Evolutionary conservation across 805 yeast species (phyloP), one percentile per base, ranked within the genome.

Genomic region (Wickerhamomyces sydowiorum): DNA sequence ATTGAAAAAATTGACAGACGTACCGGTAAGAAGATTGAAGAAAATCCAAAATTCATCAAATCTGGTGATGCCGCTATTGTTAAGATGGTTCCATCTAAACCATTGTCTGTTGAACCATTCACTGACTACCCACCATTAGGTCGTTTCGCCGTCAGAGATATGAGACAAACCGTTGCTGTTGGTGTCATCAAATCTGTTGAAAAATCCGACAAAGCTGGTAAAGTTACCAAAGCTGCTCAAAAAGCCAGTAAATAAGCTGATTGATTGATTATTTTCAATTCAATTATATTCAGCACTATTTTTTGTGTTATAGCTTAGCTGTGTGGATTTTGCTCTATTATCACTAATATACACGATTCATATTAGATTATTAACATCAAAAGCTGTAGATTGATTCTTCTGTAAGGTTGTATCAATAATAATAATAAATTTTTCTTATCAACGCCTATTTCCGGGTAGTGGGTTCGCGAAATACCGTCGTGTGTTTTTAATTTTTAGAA

Each of bases 161-260:
- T 89, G 97, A 86, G 97, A 86, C 96, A 89, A 78, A 90, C 97
- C 64, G 97, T 90, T 65, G 97, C 97, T 70, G 97, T 90, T 71
- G 96, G 96, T 90, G 97, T 90, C 70, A 86, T 89, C 91, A 89
- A 89, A 84, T 73, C 88, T 54, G 96, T 88, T 62, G 95, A 78
- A 66, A 88, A 88, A 85, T 66, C 86, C 58, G 83, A 80, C 74
- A 75, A 72, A 66, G 86, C 88, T 65, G 90, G 88, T 75, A 86
- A 87, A 89, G 93, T 86, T 64, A 86, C 96, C 89, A 87, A 87
- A 89, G 87, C 96, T 72, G 96, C 96, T 71, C 49, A 42, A 43
- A 59, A 59, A 50, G 60, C 60, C 46, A 47, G 52, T 41, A 55
- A 55, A 54, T 55, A 55, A 50, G 42, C 22, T 38, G 35, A 27